Evolutionary conservation across 805 yeast genomes (phyloP).

Genomic region (Teunomyces kruisii): DNA sequence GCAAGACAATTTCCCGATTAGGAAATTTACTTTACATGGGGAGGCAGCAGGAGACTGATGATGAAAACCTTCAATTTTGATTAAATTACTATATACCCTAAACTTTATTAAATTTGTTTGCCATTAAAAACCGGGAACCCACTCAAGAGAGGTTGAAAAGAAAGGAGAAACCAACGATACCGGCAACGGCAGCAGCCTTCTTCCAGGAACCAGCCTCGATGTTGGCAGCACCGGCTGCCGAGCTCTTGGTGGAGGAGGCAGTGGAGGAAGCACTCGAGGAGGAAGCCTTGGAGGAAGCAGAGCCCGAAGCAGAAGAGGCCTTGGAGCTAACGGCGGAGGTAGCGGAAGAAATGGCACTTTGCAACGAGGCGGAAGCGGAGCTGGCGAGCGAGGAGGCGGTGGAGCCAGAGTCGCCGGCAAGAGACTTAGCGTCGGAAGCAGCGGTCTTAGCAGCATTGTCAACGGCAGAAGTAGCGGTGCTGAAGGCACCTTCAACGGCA

Average conservation of each 20-base stretch:
- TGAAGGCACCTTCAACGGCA: conserved; percentile 11
- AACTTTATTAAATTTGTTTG: not conserved
- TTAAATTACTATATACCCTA: conserved; percentile 1
- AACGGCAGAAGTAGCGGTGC: conserved; percentile 12
- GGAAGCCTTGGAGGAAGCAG: conserved; percentile 10
- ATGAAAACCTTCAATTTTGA: not conserved
- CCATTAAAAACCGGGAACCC: not conserved
- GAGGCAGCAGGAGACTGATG: too few relatives aligned
- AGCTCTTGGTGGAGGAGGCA: conserved; percentile 13
- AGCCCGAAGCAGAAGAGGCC: conserved; percentile 9
- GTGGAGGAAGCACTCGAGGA: conserved; percentile 10
- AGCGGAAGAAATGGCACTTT: conserved; percentile 17
- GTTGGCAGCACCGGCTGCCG: conserved; percentile 15
- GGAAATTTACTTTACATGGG: not conserved
- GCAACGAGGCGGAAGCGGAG: conserved; percentile 10
- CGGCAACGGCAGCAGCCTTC: conserved; percentile 36
- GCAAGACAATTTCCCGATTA: not conserved
- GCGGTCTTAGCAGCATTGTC: conserved; percentile 14
- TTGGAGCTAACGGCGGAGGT: conserved; percentile 11
- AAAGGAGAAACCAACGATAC: conserved; percentile 36
- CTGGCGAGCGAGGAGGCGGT: conserved; percentile 12
- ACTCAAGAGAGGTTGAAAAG: conserved; percentile 22
- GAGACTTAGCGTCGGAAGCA: conserved; percentile 5
- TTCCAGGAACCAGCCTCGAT: conserved; percentile 33
- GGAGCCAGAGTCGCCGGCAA: conserved; percentile 12